Percentiles rank a stretch among this genome's conserved stretches.
phyloP scores from a whole-genome alignment of 148 eudicot species.

The Simmondsia chinensis region DNA sequence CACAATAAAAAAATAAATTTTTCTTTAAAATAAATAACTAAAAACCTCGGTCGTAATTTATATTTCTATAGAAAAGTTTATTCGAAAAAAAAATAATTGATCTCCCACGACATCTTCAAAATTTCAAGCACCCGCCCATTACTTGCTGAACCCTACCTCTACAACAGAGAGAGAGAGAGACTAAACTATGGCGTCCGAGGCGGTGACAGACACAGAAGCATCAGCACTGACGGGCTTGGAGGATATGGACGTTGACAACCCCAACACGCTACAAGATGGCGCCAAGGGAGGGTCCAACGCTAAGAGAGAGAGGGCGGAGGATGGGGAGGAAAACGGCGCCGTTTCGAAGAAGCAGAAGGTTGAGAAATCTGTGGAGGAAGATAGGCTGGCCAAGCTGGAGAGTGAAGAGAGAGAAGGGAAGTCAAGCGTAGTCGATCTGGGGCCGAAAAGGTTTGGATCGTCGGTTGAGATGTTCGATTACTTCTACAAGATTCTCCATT shows the following conservation, averaged over 20 bases:
- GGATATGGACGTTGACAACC: slow-evolving; percentile 52
- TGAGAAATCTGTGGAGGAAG: slow-evolving; percentile 59
- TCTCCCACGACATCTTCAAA: too few relatives aligned
- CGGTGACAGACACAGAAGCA: slow-evolving; percentile 12
- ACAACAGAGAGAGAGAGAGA: slow-evolving; percentile 10
- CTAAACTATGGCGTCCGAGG: slow-evolving; percentile 41
- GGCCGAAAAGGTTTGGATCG: slow-evolving; percentile 48
- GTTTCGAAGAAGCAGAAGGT: slow-evolving; percentile 55
- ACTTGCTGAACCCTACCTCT: too few relatives aligned
- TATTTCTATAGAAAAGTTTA: too few relatives aligned
- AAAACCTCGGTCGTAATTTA: too few relatives aligned
- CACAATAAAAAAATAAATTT: too few relatives aligned
- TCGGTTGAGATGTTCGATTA: slow-evolving; percentile 74
- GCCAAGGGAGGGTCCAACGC: too few relatives aligned
- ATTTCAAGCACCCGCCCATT: too few relatives aligned
- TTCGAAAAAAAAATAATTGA: too few relatives aligned
- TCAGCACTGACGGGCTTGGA: slow-evolving; percentile 12
- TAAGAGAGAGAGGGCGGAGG: too few relatives aligned
- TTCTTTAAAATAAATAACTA: too few relatives aligned
- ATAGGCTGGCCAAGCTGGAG: slow-evolving; percentile 28
- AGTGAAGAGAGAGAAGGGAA: slow-evolving; percentile 10
- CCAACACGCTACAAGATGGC: neutral
- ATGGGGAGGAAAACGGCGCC: too few relatives aligned
- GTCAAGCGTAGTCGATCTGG: slow-evolving; percentile 32
- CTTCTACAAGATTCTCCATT: slow-evolving; percentile 56